phyloP scores from a whole-genome alignment of 306 rosid genomes.

The Cucurbita pepo region DNA sequence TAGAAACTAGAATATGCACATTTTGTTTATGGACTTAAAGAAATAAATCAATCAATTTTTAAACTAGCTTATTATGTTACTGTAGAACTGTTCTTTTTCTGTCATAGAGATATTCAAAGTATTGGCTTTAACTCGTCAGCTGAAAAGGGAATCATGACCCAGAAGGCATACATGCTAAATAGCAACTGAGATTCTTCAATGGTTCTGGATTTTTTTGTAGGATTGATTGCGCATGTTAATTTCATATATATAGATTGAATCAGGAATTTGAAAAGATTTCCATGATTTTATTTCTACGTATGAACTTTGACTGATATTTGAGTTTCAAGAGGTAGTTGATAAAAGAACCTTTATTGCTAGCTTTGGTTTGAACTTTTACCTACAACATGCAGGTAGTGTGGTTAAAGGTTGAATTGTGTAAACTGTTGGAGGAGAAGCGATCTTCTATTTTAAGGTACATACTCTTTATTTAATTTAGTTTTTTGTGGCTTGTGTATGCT shows the following conservation, averaged over 20 bases:
- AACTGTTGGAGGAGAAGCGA: conserved; percentile 77
- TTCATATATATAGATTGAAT: background rate
- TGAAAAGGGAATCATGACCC: background rate
- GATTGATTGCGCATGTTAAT: background rate
- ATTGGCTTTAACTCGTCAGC: background rate
- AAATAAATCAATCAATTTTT: background rate
- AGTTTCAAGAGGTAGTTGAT: background rate
- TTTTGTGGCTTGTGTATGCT: background rate
- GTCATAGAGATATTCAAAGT: background rate
- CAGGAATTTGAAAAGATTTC: background rate
- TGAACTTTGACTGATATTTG: background rate
- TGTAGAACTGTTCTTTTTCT: background rate
- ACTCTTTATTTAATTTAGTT: conserved; percentile 1
- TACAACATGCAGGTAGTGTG: conserved; percentile 53
- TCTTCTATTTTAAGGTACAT: conserved; percentile 72
- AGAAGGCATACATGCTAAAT: background rate
- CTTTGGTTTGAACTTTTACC: background rate
- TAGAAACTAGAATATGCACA: background rate
- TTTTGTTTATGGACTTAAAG: background rate
- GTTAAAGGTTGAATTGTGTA: conserved; percentile 82
- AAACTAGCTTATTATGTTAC: background rate
- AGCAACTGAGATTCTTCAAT: background rate
- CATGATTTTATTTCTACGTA: background rate
- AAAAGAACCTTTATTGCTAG: background rate
- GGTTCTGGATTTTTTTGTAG: background rate